Evolutionary conservation across 75 land plant species (phyloP).

Genomic region (Ceratopteris richardii): DNA sequence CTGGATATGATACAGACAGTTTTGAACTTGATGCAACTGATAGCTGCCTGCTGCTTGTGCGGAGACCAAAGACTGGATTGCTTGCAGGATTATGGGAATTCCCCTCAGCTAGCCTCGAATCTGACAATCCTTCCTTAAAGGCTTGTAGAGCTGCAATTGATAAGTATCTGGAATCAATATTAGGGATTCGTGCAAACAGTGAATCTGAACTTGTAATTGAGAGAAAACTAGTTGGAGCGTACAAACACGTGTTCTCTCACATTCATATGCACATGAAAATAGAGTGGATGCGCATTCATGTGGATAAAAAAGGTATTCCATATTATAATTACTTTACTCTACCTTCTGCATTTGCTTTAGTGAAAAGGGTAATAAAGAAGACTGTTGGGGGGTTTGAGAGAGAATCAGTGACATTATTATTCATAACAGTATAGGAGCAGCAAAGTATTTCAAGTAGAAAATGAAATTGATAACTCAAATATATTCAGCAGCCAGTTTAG

Average conservation of each 20-base stretch:
- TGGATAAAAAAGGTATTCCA: constrained; percentile 31
- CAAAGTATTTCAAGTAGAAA: background rate
- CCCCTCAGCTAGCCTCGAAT: constrained; percentile 54
- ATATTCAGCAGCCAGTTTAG: too few species aligned
- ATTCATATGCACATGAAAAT: constrained; percentile 78
- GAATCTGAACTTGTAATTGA: constrained; percentile 19
- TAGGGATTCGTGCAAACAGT: constrained; percentile 33
- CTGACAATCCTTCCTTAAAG: constrained; percentile 17
- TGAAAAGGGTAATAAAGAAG: too few species aligned
- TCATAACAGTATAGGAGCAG: background rate
- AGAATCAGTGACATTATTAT: too few species aligned
- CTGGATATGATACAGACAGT: background rate
- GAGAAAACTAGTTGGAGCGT: constrained; percentile 67
- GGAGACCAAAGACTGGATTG: constrained; percentile 79
- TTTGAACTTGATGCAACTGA: constrained; percentile 8
- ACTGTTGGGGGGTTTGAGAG: too few species aligned
- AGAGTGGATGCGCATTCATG: constrained; percentile 46
- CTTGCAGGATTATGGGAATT: constrained; percentile 99
- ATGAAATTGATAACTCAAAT: background rate
- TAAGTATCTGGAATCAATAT: constrained; percentile 31
- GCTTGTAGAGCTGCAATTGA: constrained; percentile 44
- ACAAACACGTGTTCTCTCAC: constrained; percentile 77
- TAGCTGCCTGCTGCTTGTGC: constrained; percentile 45
- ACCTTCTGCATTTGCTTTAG: constrained; percentile 2
- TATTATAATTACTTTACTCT: background rate